Base-by-base conservation (phyloP, 768 basidiomycete genomes). In the Boletus coccyginus region DNA sequence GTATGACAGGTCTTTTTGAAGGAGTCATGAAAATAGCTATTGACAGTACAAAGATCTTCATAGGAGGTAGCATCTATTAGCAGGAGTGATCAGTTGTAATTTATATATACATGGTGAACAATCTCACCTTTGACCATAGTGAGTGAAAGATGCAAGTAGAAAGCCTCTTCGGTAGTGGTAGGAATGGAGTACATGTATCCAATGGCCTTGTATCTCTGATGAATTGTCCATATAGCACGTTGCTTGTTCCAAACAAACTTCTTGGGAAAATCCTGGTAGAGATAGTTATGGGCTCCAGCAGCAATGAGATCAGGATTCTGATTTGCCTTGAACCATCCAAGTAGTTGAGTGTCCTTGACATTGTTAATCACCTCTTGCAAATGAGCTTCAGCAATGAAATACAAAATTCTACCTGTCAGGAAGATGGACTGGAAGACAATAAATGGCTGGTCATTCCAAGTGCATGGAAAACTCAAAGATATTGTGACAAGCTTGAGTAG, bases 1-100 rank as follows among this genome's bases (percentile, higher is more conserved):
- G 70, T 70, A 11, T 66, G n/a, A 52, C 80, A 82, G 7, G 79
- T 78, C 0, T 70, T 73, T 27, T 67, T 62, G 48, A 75, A 81
- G 0, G 73, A 73, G 0, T 57, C 44, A 64, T 69, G 60, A 1
- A 59, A 24, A 1, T 59, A 14, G 10, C 39, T 35, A 50, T 58
- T 16, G 2, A 58, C 13, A 46, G 53, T 58, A 7, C 10, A 3
- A 13, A 57, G 51, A 16, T 53, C 1, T 7, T 52, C 24, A 56
- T 29, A 56, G 7, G 41, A 57, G 6, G 31, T 57, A 16, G 56
- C 32, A 56, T 24, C 44, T 56, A 31, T 45, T 3, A 35, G 9
- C 3, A 27, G 27, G 5, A 27, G 27, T 27, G 27, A 5, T 27
- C 27, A 27, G 27, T 27, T 27, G 3, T 27, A 5, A 5, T 27